Base-by-base conservation (phyloP, 2,329 filamentous ascomycete genomes). In the Colletotrichum destructivum region DNA sequence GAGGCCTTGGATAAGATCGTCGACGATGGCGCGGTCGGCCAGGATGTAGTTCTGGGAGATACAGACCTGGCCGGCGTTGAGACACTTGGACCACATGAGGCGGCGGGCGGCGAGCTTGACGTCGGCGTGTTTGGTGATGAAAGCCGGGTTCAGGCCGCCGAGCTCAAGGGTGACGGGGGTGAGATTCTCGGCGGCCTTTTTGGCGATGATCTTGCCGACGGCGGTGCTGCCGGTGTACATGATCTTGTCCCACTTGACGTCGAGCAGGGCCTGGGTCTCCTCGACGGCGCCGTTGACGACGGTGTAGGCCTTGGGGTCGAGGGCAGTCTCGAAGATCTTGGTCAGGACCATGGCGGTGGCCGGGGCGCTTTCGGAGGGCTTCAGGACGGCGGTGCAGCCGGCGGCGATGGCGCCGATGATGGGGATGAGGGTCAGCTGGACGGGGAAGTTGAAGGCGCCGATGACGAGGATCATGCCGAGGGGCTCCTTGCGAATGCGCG, bases 241-340 rank as follows among this genome's bases (percentile, higher is more conserved):
- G 78, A 99, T 97, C 88, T 98, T 98, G 84, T 97, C 95, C 92
- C 95, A 99, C 82, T 96, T 96, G 84, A 95, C 90, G 69, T 96
- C 90, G 44, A 99, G 88, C 55, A 98, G 84, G 15, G 91, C 91
- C 56, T 93, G 94, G 4, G 93, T 95, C 86, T 98, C 94, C 4
- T 92, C 87, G 23, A 98, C 84, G 38, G 86, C 91, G 72, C 96
- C 96, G 80, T 98, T 96, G 75, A 98, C 86, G 70, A 94, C 89
- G 46, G 86, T 84, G 82, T 94, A 98, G 76, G 91, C 92, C 18
- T 90, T 89, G 2, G 90, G 89, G 80, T 98, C 96, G 64, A 99
- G 90, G 49, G 89, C 88, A 51, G 90, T 87, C 78, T 93, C 89
- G 60, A 98, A 82, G 75, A 98, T 89, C 83, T 93, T 92, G 84